Conservation (phyloP, 2,329 filamentous ascomycete species). For the Aspergillus aculeatus region DNA sequence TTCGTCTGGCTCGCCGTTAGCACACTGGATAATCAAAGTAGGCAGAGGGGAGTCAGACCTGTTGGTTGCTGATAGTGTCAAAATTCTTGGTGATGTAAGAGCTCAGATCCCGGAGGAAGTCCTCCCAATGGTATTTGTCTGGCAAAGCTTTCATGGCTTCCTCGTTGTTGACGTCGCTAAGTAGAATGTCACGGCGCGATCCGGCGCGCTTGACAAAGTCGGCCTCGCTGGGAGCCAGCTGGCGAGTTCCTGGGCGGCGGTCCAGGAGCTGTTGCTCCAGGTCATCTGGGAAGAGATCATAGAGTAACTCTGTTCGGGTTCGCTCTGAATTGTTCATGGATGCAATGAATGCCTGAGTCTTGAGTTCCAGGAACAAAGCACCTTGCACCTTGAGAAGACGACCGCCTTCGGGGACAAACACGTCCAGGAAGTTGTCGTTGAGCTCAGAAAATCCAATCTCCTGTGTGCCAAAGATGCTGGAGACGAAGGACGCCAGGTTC, state of each 20-base stretch:
- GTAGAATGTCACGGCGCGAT: constrained; percentile 57
- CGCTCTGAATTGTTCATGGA: constrained; percentile 58
- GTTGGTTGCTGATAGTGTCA: constrained; percentile 51
- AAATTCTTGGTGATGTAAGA: constrained; percentile 60
- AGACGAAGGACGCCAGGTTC: constrained; percentile 65
- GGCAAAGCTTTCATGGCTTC: constrained; percentile 52
- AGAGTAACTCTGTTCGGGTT: constrained; percentile 56
- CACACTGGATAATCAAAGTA: background rate
- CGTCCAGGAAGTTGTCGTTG: constrained; percentile 63
- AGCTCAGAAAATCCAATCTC: constrained; percentile 64
- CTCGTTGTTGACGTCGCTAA: constrained; percentile 53
- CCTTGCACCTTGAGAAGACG: constrained; percentile 60
- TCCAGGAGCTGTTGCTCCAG: constrained; percentile 55
- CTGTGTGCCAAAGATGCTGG: constrained; percentile 62
- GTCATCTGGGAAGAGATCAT: constrained; percentile 60
- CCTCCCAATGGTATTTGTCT: constrained; percentile 63
- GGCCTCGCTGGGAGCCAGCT: constrained; percentile 57
- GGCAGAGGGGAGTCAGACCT: constrained; percentile 33
- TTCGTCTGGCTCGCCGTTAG: constrained; percentile 34
- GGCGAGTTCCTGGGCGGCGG: constrained; percentile 54
- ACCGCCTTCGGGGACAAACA: constrained; percentile 60
- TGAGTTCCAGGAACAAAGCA: constrained; percentile 61
- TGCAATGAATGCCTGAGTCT: constrained; percentile 66
- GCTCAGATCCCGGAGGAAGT: constrained; percentile 60
- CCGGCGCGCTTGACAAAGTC: constrained; percentile 58